These are phyloP conservation scores for Trypanosoma cruzi DNA, from an alignment of 208 protist genomes.

Conservation along the genomic window DNA sequence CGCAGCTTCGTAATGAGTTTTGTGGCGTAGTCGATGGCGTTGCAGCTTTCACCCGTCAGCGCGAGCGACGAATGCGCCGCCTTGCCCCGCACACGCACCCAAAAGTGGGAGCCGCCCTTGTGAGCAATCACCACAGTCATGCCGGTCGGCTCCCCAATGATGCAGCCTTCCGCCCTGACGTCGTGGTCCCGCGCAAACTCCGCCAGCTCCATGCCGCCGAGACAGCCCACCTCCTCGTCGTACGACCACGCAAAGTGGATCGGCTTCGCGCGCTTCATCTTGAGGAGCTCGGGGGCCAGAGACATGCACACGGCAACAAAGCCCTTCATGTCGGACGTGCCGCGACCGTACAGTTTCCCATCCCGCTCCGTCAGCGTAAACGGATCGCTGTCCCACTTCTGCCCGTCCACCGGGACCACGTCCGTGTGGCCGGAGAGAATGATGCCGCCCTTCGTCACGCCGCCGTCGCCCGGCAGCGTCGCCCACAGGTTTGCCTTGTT, in stretches of 20 bases:
- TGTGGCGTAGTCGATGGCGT: neutral
- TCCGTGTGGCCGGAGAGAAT: conserved; percentile 58
- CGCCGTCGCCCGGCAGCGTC: conserved; percentile 37
- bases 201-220: neutral
- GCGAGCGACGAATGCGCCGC: neutral
- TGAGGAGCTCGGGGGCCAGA: conserved; percentile 40
- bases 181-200: neutral
- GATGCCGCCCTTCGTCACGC: conserved; percentile 42
- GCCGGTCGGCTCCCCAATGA: neutral
- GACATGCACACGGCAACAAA: conserved; percentile 62
- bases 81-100: neutral
- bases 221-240: neutral
- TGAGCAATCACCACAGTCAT: neutral
- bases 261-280: conserved; percentile 42
- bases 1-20: too few relatives aligned
- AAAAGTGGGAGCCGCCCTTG: neutral
- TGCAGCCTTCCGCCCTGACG: neutral
- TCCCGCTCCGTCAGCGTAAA: conserved; percentile 39
- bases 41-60: neutral
- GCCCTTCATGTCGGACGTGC: conserved; percentile 68
- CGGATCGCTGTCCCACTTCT: conserved; percentile 53
- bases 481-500: conserved; percentile 59
- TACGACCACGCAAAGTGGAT: conserved; percentile 33
- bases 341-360: conserved; percentile 52
- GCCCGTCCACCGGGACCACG: conserved; percentile 60